Base-by-base conservation (phyloP, 768 basidiomycete genomes). In the Serendipita sp. region DNA sequence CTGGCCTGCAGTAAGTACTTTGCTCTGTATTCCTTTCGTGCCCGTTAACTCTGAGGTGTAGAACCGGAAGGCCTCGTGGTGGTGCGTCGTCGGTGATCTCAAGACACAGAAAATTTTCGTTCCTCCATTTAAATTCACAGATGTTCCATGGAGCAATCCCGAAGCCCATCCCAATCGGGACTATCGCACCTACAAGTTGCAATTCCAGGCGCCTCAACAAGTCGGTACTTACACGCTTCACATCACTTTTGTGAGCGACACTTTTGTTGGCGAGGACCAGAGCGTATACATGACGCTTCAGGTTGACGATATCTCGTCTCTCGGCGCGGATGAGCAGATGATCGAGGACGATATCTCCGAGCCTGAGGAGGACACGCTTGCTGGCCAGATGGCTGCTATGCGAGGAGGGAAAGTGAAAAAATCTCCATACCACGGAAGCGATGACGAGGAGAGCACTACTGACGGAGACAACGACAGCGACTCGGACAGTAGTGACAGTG, bases 311-410 rank as follows among this genome's bases (percentile, higher is more conserved):
- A 76, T 81, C 2, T 79, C 85, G 8, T 78, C 77, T 1, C 75
- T 86, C 16, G 77, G 72, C 10, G 76, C 76, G 0, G 84, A 85
- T 3, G 86, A 86, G 45, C 77, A 80, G 65, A 80, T 75, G 34
- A 76, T 76, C 23, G 94, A 95, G 41, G 93, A 97, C 71, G 94
- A 96, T 66, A 99, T 98, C 68, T 96, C 93, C 0, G 96, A 98
- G 58, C 96, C 96, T 0, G 96, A 98, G 35, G 96, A 98, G 74
- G 96, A 98, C 74, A 83, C 88, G 30, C 76, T 98, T 63, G 96
- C 93, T 3, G 96, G 96, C 5, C 96, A 99, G 78, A 95, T 98
- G 91, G 93, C 94, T 3, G 84, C 85, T 48, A 91, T 99, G 91
- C 84, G 89, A 48, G 94, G 94, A 3, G 88, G 85, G 2, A 69